Percentiles rank a stretch among this genome's conserved stretches.
Evolutionary conservation across 2,329 filamentous ascomycete species (phyloP).

Genomic region (Talaromyces amestolkiae): DNA sequence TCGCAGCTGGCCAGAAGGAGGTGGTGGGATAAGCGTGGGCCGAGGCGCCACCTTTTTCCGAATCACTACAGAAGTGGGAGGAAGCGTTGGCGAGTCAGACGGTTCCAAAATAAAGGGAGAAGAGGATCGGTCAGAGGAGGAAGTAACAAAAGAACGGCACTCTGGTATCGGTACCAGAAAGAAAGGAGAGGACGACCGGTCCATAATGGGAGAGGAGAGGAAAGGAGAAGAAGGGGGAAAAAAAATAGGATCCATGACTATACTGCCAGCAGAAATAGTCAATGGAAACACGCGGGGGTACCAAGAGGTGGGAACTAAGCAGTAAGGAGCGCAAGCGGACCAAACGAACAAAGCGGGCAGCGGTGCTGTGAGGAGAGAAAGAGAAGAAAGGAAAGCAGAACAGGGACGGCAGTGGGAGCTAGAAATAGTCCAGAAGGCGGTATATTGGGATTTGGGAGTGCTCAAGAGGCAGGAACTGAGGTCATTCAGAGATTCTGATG

Average conservation of each 20-base stretch:
- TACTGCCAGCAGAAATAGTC: neutral
- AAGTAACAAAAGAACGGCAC: neutral
- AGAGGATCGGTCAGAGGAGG: neutral
- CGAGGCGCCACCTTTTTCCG: neutral
- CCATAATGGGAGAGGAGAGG: neutral
- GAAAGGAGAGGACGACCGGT: neutral
- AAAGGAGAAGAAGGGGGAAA: neutral
- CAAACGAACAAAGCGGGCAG: slow-evolving; percentile 1
- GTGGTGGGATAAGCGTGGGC: slow-evolving; percentile 9
- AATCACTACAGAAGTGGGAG: neutral
- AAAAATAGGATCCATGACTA: neutral
- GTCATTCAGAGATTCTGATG: neutral
- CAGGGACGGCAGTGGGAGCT: neutral
- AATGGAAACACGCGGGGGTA: neutral
- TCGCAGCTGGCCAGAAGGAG: slow-evolving; percentile 1
- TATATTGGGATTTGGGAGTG: neutral
- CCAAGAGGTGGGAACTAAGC: neutral
- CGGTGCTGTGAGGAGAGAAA: neutral
- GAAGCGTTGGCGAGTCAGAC: neutral
- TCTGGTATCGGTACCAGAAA: neutral
- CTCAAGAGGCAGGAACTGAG: neutral
- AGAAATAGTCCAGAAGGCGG: neutral
- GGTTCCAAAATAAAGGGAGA: neutral
- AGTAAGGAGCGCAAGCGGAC: neutral
- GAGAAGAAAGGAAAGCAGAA: neutral